phyloP scores from a whole-genome alignment of 2,329 filamentous ascomycete genomes.

The Penicillium sp. region DNA sequence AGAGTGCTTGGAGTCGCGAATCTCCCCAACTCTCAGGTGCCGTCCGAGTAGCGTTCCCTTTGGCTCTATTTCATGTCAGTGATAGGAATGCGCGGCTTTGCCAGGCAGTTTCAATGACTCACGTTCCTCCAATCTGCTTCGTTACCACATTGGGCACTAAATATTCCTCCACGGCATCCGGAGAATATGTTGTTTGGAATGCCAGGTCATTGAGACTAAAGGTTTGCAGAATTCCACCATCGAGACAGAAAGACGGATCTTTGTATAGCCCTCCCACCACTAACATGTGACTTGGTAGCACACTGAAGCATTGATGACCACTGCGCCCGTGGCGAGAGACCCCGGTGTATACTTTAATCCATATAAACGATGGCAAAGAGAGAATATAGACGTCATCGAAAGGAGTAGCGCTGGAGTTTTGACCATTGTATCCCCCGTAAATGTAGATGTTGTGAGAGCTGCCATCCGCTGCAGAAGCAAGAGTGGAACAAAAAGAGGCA shows the following conservation, averaged over 20 bases:
- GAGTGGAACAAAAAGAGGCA: slow-evolving; percentile 39
- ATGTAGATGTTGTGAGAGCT: slow-evolving; percentile 49
- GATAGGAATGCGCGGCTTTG: neutral
- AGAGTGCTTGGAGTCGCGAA: slow-evolving; percentile 1
- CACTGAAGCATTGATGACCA: slow-evolving; percentile 3
- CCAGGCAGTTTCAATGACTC: neutral
- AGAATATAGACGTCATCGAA: slow-evolving; percentile 37
- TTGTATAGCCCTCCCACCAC: slow-evolving; percentile 2
- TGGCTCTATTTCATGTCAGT: slow-evolving; percentile 1
- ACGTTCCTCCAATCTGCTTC: slow-evolving; percentile 5
- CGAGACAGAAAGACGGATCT: slow-evolving; percentile 6
- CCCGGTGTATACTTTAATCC: slow-evolving; percentile 4
- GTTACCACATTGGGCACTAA: slow-evolving; percentile 1
- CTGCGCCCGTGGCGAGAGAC: slow-evolving; percentile 2
- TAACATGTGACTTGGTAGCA: slow-evolving; percentile 5
- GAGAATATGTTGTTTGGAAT: slow-evolving; percentile 3
- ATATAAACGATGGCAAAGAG: slow-evolving; percentile 7
- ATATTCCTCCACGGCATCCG: slow-evolving; percentile 1
- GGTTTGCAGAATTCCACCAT: slow-evolving; percentile 1
- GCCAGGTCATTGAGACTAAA: slow-evolving; percentile 3
- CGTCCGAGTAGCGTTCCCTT: slow-evolving; percentile 1
- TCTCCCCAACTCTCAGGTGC: slow-evolving; percentile 1
- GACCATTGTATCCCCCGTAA: slow-evolving; percentile 47
- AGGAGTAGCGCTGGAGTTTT: slow-evolving; percentile 24
- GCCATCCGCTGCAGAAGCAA: slow-evolving; percentile 35